Conservation (phyloP, 2,329 filamentous ascomycete species). For the Colletotrichum tanaceti region DNA sequence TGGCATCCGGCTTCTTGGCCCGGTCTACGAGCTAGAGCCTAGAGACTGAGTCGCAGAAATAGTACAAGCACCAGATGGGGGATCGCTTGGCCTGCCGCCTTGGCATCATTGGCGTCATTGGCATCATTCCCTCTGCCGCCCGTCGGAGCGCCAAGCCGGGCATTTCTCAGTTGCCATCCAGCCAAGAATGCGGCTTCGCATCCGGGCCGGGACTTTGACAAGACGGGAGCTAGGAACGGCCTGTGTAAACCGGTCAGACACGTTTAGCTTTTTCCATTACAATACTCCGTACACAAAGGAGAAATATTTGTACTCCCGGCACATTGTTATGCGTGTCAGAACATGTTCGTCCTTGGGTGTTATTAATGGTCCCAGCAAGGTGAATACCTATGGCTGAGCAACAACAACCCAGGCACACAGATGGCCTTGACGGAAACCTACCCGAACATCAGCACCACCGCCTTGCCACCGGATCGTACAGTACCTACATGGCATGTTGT, state of each 20-base stretch:
- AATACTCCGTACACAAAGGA: too few species aligned
- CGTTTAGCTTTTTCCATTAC: neutral
- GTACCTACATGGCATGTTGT: neutral
- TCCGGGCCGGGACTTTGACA: neutral
- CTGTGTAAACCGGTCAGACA: neutral
- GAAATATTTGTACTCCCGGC: neutral
- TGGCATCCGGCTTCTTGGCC: neutral
- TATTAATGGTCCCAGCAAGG: neutral
- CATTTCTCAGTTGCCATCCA: neutral
- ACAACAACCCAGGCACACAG: neutral
- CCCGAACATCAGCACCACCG: neutral
- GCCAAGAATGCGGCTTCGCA: constrained; percentile 16
- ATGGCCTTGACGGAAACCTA: neutral
- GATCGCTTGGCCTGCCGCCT: constrained; percentile 1
- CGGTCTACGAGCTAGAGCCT: neutral
- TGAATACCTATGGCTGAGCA: neutral
- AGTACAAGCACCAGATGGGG: neutral
- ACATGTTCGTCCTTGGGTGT: neutral
- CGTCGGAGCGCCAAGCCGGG: constrained; percentile 15
- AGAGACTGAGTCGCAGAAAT: neutral
- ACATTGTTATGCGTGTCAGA: neutral
- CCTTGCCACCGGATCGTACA: neutral
- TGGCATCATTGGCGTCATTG: neutral
- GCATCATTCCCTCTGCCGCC: too few species aligned
- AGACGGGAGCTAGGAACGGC: constrained; percentile 7